phyloP scores from a whole-genome alignment of 345 rosid genomes.

The Camelina hispida region DNA sequence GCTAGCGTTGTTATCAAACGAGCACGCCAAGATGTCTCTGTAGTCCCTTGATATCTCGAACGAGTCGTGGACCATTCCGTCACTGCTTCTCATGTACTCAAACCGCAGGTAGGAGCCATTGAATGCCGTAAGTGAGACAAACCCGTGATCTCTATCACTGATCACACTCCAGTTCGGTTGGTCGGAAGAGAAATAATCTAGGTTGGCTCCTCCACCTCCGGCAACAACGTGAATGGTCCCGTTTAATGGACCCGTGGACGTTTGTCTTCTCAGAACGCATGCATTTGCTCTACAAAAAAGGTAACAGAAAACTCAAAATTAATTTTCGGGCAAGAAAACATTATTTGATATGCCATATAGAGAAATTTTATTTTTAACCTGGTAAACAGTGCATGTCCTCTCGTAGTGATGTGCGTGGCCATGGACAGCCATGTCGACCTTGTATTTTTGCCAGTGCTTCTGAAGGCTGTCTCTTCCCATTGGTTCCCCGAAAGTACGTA shows the following conservation, averaged over 20 bases:
- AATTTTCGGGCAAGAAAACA: not conserved
- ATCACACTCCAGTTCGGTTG: constrained; percentile 58
- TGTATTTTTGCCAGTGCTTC: constrained; percentile 75
- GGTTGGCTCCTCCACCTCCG: constrained; percentile 64
- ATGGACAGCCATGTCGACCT: constrained; percentile 68
- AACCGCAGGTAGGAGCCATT: constrained; percentile 57
- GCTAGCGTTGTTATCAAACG: constrained; percentile 42
- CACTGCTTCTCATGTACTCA: constrained; percentile 71
- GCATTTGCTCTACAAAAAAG: constrained; percentile 54
- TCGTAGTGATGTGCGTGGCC: constrained; percentile 78
- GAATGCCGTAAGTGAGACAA: constrained; percentile 57
- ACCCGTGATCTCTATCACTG: constrained; percentile 56
- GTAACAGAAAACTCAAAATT: not conserved
- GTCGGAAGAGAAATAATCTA: constrained; percentile 48
- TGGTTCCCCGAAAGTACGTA: constrained; percentile 69
- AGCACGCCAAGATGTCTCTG: constrained; percentile 57
- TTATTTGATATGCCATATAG: not conserved
- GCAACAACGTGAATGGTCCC: constrained; percentile 76
- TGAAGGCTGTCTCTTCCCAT: constrained; percentile 71
- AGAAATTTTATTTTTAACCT: constrained; percentile 45
- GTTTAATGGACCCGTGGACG: constrained; percentile 52
- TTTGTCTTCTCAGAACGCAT: constrained; percentile 48
- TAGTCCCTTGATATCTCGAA: constrained; percentile 59
- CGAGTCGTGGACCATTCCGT: constrained; percentile 63
- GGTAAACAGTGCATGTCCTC: constrained; percentile 70